Conservation (phyloP, 2,329 filamentous ascomycete species). For the Davidsoniella australis region DNA sequence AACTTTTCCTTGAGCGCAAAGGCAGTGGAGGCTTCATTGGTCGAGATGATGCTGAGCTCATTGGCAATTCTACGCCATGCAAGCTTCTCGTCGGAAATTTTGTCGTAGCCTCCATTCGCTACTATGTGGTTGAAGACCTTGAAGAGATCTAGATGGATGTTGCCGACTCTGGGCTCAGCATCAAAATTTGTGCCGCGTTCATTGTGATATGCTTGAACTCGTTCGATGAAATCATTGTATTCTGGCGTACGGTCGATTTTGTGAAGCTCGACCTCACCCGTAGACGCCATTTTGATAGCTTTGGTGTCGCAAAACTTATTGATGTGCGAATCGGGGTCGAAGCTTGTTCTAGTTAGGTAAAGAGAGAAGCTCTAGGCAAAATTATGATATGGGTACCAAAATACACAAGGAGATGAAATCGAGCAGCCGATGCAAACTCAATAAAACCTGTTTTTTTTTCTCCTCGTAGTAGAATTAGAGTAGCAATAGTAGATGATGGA, state of each 20-base stretch:
- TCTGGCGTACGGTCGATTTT: conserved; percentile 46
- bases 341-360: background rate
- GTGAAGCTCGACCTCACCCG: conserved; percentile 24
- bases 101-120: conserved; percentile 69
- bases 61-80: conserved; percentile 68
- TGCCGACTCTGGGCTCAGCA: conserved; percentile 63
- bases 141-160: conserved; percentile 57
- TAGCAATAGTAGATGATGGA: too few species aligned
- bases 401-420: background rate
- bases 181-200: conserved; percentile 67
- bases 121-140: conserved; percentile 66
- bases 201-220: conserved; percentile 56
- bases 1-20: conserved; percentile 78
- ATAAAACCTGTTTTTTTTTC: too few species aligned
- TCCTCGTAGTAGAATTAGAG: too few species aligned
- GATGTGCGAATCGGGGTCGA: background rate
- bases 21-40: conserved; percentile 65
- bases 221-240: conserved; percentile 63
- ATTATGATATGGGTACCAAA: background rate
- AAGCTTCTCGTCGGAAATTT: conserved; percentile 65
- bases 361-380: background rate
- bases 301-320: background rate
- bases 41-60: conserved; percentile 56
- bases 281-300: conserved; percentile 19
- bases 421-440: too few species aligned